Evolutionary conservation across 208 protist species (phyloP).

Genomic region (Leishmania guyanensis): DNA sequence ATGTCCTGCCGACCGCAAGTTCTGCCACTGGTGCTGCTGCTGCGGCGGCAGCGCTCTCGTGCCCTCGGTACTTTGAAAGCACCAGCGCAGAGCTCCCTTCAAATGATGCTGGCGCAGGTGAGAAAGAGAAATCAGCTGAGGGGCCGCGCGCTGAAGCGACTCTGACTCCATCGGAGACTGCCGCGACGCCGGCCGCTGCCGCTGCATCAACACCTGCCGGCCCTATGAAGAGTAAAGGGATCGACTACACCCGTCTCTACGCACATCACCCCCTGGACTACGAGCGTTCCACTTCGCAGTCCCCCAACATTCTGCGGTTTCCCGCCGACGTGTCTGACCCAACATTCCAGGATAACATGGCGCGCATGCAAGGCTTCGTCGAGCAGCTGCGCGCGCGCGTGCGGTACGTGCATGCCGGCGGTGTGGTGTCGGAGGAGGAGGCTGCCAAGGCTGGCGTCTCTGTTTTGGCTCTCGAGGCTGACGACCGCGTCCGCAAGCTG

Average conservation of each 20-base stretch:
- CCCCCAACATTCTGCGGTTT: conserved; percentile 52
- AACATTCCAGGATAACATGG: conserved; percentile 49
- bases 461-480: conserved; percentile 26
- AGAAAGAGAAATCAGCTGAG: neutral
- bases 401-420: conserved; percentile 33
- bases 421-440: conserved; percentile 23
- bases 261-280: conserved; percentile 50
- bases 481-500: conserved; percentile 21
- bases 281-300: conserved; percentile 35
- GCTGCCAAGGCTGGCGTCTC: conserved; percentile 16
- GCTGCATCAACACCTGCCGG: neutral
- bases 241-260: conserved; percentile 38
- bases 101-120: neutral
- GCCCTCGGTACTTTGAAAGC: conserved; percentile 4
- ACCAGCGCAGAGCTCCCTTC: neutral
- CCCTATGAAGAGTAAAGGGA: neutral
- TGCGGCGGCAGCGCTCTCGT: neutral
- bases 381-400: conserved; percentile 45
- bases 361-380: conserved; percentile 54
- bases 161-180: neutral
- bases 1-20: neutral
- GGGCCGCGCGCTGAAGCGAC: neutral
- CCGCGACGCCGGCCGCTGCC: neutral
- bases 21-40: neutral
- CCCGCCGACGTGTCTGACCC: conserved; percentile 41